A percentile compares a stretch with the other conserved stretches of the same genome.
These are phyloP conservation scores for Penicillium brevicompactum DNA, from an alignment of 2,329 filamentous ascomycete genomes.

Conservation along the genomic window DNA sequence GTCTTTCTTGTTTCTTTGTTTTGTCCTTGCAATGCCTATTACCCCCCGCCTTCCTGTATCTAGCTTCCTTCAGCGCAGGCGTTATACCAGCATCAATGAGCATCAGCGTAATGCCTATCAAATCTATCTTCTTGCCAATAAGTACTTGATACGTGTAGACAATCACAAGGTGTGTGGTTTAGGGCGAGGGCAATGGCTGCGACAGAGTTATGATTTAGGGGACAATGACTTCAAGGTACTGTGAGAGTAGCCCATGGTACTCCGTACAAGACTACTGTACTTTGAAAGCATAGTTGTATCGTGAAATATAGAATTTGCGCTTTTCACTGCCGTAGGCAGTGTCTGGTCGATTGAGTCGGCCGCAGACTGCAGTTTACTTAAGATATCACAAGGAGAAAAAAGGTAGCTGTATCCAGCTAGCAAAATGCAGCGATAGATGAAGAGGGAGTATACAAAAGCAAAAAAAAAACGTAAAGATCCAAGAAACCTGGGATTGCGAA, in stretches of 20 bases:
- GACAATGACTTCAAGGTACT: no score
- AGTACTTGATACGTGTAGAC: neutral
- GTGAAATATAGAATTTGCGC: neutral
- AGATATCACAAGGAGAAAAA: neutral
- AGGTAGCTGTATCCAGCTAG: neutral
- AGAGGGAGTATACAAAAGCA: neutral
- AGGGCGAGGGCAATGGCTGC: no score
- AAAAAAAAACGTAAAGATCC: neutral
- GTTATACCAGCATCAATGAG: constrained; percentile 32
- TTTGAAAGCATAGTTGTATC: no score
- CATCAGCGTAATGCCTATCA: constrained; percentile 28
- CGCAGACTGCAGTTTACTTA: neutral
- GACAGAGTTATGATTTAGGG: no score
- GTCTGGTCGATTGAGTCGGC: neutral
- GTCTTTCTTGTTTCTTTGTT: constrained; percentile 3
- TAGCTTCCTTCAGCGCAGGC: constrained; percentile 30
- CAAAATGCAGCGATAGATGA: neutral
- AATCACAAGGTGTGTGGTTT: neutral
- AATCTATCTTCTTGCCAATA: constrained; percentile 4
- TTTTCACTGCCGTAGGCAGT: neutral
- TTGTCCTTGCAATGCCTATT: constrained; percentile 11
- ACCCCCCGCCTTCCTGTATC: constrained; percentile 20
- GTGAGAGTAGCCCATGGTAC: no score
- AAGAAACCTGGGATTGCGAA: neutral
- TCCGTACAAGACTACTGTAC: no score